phyloP scores from a whole-genome alignment of 2,329 filamentous ascomycete species.

The Colletotrichum simmondsii region DNA sequence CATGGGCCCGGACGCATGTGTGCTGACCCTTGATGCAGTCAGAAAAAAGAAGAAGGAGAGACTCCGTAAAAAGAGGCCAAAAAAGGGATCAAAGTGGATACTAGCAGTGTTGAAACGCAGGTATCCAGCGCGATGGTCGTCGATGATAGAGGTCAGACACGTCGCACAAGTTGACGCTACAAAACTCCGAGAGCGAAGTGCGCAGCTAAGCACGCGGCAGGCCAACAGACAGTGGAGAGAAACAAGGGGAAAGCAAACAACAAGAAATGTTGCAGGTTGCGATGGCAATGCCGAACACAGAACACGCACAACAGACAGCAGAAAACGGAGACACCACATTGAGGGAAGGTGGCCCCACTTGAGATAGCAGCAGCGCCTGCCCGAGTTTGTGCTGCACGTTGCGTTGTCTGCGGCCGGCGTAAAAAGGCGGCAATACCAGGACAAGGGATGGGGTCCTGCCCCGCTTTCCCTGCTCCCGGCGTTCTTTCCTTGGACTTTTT shows the following conservation, averaged over 20 bases:
- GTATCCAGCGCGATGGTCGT: neutral
- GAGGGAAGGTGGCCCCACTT: conserved; percentile 12
- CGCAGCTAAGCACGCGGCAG: neutral
- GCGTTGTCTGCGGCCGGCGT: conserved; percentile 23
- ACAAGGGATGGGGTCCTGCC: neutral
- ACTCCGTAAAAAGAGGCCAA: no score
- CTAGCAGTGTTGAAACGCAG: neutral
- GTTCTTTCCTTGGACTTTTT: neutral
- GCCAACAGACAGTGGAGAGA: no score
- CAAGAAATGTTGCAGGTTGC: neutral
- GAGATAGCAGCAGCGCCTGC: neutral
- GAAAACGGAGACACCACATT: neutral
- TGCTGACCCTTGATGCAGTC: neutral
- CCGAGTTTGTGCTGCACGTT: neutral
- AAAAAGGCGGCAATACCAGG: conserved; percentile 8
- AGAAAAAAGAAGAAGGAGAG: neutral
- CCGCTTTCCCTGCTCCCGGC: neutral
- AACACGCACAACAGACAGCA: neutral
- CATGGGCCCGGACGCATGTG: neutral
- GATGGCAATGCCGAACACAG: neutral
- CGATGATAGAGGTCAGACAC: neutral
- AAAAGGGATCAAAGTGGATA: neutral
- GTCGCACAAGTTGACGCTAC: neutral
- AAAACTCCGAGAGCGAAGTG: conserved; percentile 8
- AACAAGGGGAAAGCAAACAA: conserved; percentile 6